Percentiles rank a stretch among this genome's conserved stretches.
Evolutionary conservation across 352 stramenopile genomes (phyloP).

Genomic region (Pythium plurisporium): DNA sequence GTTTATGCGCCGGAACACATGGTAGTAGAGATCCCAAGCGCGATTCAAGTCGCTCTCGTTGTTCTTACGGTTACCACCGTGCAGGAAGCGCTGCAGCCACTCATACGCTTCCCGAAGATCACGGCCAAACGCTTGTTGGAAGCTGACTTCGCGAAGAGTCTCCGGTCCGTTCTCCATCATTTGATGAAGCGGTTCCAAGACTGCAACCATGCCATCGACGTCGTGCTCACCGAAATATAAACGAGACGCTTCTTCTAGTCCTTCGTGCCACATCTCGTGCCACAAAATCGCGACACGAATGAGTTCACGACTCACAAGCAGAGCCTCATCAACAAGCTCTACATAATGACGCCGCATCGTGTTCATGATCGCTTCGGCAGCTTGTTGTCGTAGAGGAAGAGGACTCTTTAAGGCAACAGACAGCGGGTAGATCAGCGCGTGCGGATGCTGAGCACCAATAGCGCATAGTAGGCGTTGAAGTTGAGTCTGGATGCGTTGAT

Average conservation of each 20-base stretch:
- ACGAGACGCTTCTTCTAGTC: conserved; percentile 96
- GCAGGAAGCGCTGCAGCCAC: conserved; percentile 76
- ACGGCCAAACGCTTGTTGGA: conserved; percentile 90
- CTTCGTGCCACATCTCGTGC: conserved; percentile 98
- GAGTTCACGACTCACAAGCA: conserved; percentile 95
- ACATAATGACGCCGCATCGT: conserved; percentile 92
- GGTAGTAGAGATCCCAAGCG: conserved; percentile 99
- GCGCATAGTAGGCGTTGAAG: conserved; percentile 87
- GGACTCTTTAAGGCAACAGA: conserved; percentile 94
- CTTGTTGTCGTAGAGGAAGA: conserved; percentile 53
- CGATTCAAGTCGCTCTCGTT: conserved; percentile 82
- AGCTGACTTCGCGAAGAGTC: conserved; percentile 81
- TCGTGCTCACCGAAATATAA: conserved; percentile 98
- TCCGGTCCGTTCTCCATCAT: conserved; percentile 79
- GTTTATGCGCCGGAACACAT: conserved; percentile 93
- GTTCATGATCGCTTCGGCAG: conserved; percentile 92
- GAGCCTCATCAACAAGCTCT: conserved; percentile 96
- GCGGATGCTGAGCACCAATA: conserved; percentile 94
- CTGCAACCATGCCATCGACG: conserved; percentile 95
- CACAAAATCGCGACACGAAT: conserved; percentile 99
- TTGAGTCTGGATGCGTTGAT: conserved; percentile 69
- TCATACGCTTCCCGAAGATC: conserved; percentile 86
- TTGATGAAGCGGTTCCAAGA: conserved; percentile 94
- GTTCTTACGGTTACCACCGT: conserved; percentile 28
- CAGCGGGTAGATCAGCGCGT: conserved; percentile 99